These are phyloP conservation scores for Tetrapisispora phaffii DNA, from an alignment of 805 yeast genomes.

Conservation along the genomic window DNA sequence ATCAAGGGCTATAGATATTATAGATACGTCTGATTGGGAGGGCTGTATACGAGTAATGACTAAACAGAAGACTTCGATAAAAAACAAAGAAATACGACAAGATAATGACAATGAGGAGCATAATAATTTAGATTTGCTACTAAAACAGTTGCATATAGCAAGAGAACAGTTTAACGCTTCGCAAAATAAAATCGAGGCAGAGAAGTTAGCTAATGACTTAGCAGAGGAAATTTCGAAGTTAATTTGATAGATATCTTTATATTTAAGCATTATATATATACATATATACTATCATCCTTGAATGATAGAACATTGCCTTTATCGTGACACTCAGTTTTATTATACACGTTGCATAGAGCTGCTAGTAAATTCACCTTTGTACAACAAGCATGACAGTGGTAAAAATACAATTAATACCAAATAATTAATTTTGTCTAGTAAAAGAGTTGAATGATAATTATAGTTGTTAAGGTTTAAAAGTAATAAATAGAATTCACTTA, in stretches of 20 bases:
- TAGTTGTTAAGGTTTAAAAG: slow-evolving; percentile 21
- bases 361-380: slow-evolving; percentile 12
- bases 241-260: neutral
- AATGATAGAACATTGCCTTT: neutral
- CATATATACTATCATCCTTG: too few species aligned
- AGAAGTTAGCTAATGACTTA: slow-evolving; percentile 14
- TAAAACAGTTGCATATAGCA: slow-evolving; percentile 14
- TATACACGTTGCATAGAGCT: neutral
- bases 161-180: slow-evolving; percentile 10
- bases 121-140: neutral
- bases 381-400: slow-evolving; percentile 21
- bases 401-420: slow-evolving; percentile 18
- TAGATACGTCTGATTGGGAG: slow-evolving; percentile 43
- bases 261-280: too few species aligned
- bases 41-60: slow-evolving; percentile 5
- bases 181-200: slow-evolving; percentile 10
- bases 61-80: neutral
- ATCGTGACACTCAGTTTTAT: too few species aligned
- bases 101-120: neutral
- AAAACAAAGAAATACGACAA: neutral
- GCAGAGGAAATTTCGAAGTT: slow-evolving; percentile 16
- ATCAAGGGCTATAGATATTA: slow-evolving; percentile 35
- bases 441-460: slow-evolving; percentile 18
- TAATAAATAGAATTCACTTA: slow-evolving; percentile 25
- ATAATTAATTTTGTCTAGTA: slow-evolving; percentile 19